Evolutionary conservation across 1,284 basidiomycete genomes (phyloP), one percentile per base, ranked within the genome.

Genomic region (Exobasidium cylindrosporum): DNA sequence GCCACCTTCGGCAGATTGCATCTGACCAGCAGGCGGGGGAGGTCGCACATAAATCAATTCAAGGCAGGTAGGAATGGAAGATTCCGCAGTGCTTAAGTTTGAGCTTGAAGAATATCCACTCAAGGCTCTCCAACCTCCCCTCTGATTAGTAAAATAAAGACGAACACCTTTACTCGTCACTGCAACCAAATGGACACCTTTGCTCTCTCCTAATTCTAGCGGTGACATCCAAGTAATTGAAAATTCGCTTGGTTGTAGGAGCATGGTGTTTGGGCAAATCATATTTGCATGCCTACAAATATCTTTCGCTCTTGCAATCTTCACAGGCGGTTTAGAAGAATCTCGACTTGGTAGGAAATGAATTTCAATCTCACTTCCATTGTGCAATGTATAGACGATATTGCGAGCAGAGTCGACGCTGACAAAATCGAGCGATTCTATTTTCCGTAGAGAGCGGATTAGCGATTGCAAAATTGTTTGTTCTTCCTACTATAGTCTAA

Each of bases 391-490:
- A 57, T 79, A 79, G 1, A 79, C 62, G 43, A 76, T 67, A 47
- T 66, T 65, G 3, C 77, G 67, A 21, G 65, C 66, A 24, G 66
- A 63, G 58, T 79, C 77, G 26, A 78, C 62, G n/a, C 69, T 61
- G 45, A 79, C 60, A 35, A 57, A 63, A 52, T 71, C 63, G 13
- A 78, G 65, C 57, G 64, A 61, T n/a, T n/a, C n/a, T 64, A 76
- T 89, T 87, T 64, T 0, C 35, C 26, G 58, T 28, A 40, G 55
- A 58, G 54, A 10, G 14, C 47, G 6, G 57, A n/a, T 14, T 28
- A 54, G 17, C 17, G 30, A 14, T 7, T 13, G 13, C 45, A 82
- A 73, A 87, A 88, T 92, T 93, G 69, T 92, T 84, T 70, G 86
- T 86, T 60, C 86, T 84, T 61, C 91, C n/a, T n/a, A n/a, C n/a